phyloP scores from a whole-genome alignment of 495 filamentous ascomycete genomes.

The Schizothecium vesticola region DNA sequence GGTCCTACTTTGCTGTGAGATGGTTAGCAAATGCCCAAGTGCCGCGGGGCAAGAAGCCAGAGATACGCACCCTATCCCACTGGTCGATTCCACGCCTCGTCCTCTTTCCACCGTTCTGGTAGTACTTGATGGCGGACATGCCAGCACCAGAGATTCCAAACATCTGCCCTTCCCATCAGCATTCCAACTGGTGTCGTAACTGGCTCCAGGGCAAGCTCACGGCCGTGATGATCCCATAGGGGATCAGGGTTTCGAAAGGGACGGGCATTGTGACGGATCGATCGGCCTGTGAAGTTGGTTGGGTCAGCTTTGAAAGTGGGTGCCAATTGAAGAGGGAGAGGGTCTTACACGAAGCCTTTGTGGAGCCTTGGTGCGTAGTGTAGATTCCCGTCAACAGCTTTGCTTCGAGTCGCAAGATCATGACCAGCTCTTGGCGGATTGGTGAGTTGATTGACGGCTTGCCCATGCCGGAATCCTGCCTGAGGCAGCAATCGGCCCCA shows the following conservation, averaged over 20 bases:
- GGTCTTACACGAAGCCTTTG: constrained; percentile 22
- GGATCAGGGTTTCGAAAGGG: constrained; percentile 91
- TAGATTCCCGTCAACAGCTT: constrained; percentile 10
- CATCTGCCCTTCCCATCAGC: constrained; percentile 56
- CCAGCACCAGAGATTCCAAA: constrained; percentile 78
- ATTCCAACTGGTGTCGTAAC: not conserved
- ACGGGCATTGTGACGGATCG: constrained; percentile 67
- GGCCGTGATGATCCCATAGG: constrained; percentile 82
- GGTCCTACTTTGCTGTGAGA: constrained; percentile 67
- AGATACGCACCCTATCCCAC: constrained; percentile 85
- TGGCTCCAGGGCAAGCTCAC: constrained; percentile 48
- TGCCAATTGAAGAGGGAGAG: not conserved
- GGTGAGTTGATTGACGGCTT: not conserved
- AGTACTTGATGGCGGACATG: constrained; percentile 64
- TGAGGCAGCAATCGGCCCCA: not conserved
- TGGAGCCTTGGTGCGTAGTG: constrained; percentile 6
- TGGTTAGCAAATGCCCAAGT: constrained; percentile 26
- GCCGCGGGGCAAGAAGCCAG: not conserved
- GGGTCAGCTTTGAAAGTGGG: constrained; percentile 10
- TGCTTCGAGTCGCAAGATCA: constrained; percentile 14
- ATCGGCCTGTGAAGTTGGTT: constrained; percentile 20
- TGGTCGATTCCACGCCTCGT: constrained; percentile 76
- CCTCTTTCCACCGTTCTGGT: constrained; percentile 85
- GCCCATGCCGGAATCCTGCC: not conserved
- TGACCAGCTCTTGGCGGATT: not conserved